Evolutionary conservation across 371 early-diverging fungal species (phyloP), one percentile per base, ranked within the genome.

Genomic region (Rhizopus microsporus): DNA sequence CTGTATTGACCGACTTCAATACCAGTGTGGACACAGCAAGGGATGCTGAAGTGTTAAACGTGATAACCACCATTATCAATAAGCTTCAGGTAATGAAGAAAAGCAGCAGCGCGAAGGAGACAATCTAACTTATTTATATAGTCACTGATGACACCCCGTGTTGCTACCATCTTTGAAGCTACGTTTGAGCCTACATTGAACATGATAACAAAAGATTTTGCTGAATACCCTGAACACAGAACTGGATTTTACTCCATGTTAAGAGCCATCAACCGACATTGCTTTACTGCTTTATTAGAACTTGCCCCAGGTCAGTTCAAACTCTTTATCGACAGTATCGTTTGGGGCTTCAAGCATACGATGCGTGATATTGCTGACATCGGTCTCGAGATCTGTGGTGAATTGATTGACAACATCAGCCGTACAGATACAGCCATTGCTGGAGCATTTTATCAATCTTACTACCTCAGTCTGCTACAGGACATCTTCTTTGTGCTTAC

Each of bases 301-400:
- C 78, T 97, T 39, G 89, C 93, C 4, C 78, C 91, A 34, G 83
- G 84, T 13, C 90, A 91, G 70, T 94, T 98, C 79, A 92, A 93
- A 62, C 82, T 96, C 29, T 80, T 96, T 67, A 80, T 92, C 54
- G 94, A 96, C 80, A 90, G 93, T 60, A 85, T 97, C 55, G 92
- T 97, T 17, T 98, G 98, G 97, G 96, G 90, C n/a, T 94, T 98
- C 82, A 98, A 98, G 81, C 99, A 99, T 74, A 95, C 97, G 1
- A 91, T 93, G 91, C 87, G 97, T 60, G 98, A 99, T 68, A 95
- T 99, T 72, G 90, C 95, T 50, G 98, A 99, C 56, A 75, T 87
- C 43, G 93, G 95, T 30, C 85, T 98, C 48, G 80, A 75, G 16
- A 96, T 95, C 50, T 88, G 92, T 47, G 76, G 83, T 17, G 96